Evolutionary conservation across 1,284 basidiomycete species (phyloP), one percentile per base, ranked within the genome.

Genomic region (Agroathelia rolfsii): DNA sequence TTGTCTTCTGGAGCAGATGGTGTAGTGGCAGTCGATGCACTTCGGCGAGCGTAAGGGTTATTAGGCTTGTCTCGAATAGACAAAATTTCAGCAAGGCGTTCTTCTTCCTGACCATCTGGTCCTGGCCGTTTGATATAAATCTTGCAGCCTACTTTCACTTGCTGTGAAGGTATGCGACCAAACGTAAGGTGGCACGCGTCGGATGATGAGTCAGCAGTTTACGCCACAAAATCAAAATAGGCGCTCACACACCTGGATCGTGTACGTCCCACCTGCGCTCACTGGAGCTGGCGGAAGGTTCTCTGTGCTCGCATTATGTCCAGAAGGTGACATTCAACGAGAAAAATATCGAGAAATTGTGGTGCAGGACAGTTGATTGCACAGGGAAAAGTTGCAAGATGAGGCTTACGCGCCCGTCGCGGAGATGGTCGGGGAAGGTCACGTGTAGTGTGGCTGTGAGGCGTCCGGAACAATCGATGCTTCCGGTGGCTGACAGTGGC

Each of bases 1-100:
- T 86, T 80, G 53, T 90, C 84, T 53, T 73, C 84, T 31, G 66
- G 72, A 44, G 63, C 72, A 41, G 59, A 54, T 55, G 50, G 63
- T 36, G 33, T 50, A 5, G 12, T 17, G n/a, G 30, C 34, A 21
- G 32, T 38, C 28, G 39, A 36, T 46, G 41, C 57, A 38, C 59
- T 57, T 28, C 64, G 64, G 18, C 63, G 59, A 18, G 64, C 61
- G 48, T 80, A 83, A 1, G 72, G 59, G 45, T 79, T 82, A 30
- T 69, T 60, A 34, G 77, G 77, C 56, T 83, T 83, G 50, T 90
- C 85, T 32, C 92, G 79, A 37, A 93, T 90, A 28, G 88, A 93
- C 10, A 96, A 69, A 41, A 96, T 82, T 62, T 96, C 92, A 11
- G 90, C 93, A 37, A 89, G 77, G 36, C 92, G 81, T 50, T 94